These are phyloP conservation scores for Allomyces macrogynus DNA, from an alignment of 192 early-diverging fungal species.

Conservation along the genomic window DNA sequence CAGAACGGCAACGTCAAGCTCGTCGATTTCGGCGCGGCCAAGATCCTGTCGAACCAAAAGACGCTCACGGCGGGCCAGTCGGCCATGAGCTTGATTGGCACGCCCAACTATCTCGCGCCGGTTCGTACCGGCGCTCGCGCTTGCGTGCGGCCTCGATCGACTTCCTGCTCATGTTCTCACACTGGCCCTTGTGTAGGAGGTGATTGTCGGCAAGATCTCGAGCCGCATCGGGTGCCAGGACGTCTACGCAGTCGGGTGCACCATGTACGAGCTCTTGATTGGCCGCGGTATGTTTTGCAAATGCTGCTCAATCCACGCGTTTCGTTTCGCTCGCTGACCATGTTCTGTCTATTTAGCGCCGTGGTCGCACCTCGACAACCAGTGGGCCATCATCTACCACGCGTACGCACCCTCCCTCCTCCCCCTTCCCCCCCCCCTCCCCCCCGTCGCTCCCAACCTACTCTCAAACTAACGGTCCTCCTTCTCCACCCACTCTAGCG, in stretches of 20 bases:
- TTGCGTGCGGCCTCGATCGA: too few relatives aligned
- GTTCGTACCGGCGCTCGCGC: background rate
- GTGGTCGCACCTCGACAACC: constrained; percentile 75
- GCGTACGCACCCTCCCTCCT: constrained; percentile 10
- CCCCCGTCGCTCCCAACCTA: too few relatives aligned
- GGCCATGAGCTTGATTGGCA: constrained; percentile 31
- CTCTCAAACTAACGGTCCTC: too few relatives aligned
- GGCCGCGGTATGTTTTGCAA: constrained; percentile 19
- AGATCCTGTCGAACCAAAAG: constrained; percentile 57
- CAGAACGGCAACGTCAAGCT: constrained; percentile 58
- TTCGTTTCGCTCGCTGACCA: background rate
- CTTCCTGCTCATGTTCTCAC: too few relatives aligned
- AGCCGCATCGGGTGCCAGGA: constrained; percentile 67
- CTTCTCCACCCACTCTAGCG: constrained; percentile 1
- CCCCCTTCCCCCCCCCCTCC: too few relatives aligned
- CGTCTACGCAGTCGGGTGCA: constrained; percentile 82
- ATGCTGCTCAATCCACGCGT: too few relatives aligned
- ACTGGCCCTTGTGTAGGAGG: constrained; percentile 28
- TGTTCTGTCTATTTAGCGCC: constrained; percentile 14
- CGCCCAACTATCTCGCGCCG: constrained; percentile 10
- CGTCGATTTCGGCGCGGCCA: constrained; percentile 80
- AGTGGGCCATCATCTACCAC: constrained; percentile 89
- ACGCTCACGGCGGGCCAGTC: constrained; percentile 26
- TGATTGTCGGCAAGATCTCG: constrained; percentile 56
- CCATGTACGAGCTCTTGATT: constrained; percentile 75